phyloP scores from a whole-genome alignment of 2,329 filamentous ascomycete genomes.

The Fusarium xyrophilum region DNA sequence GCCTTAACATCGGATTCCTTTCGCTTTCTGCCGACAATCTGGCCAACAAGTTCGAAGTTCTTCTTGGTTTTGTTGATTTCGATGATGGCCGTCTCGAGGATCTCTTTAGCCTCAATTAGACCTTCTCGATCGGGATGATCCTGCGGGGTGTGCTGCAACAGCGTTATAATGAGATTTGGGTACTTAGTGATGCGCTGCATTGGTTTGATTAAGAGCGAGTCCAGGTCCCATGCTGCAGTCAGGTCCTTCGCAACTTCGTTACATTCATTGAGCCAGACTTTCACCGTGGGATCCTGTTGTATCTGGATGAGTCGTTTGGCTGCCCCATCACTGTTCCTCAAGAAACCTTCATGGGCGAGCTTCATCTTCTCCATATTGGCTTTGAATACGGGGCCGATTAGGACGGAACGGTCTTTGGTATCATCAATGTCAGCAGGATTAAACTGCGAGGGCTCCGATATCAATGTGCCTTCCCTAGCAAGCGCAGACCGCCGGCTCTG shows the following conservation, averaged over 20 bases:
- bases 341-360: conserved; percentile 65
- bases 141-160: conserved; percentile 78
- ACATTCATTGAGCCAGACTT: conserved; percentile 92
- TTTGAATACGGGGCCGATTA: conserved; percentile 61
- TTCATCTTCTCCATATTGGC: conserved; percentile 67
- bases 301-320: conserved; percentile 68
- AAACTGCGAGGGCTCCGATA: conserved; percentile 51
- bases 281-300: conserved; percentile 68
- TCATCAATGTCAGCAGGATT: conserved; percentile 56
- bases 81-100: conserved; percentile 71
- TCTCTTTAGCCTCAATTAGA: conserved; percentile 61
- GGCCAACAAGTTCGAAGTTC: conserved; percentile 88
- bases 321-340: conserved; percentile 69
- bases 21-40: conserved; percentile 83
- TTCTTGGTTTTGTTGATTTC: conserved; percentile 97
- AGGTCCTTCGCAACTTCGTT: conserved; percentile 91
- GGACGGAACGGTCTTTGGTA: conserved; percentile 59
- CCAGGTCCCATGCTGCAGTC: conserved; percentile 91
- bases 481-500: conserved; percentile 55
- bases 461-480: conserved; percentile 51
- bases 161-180: conserved; percentile 80
- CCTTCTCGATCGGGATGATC: conserved; percentile 82
- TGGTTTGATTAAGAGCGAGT: conserved; percentile 96
- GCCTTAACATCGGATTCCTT: conserved; percentile 88
- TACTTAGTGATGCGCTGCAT: conserved; percentile 96